These are phyloP conservation scores for Basipetospora sp. DNA, from an alignment of 2,329 filamentous ascomycete species.

Conservation along the genomic window DNA sequence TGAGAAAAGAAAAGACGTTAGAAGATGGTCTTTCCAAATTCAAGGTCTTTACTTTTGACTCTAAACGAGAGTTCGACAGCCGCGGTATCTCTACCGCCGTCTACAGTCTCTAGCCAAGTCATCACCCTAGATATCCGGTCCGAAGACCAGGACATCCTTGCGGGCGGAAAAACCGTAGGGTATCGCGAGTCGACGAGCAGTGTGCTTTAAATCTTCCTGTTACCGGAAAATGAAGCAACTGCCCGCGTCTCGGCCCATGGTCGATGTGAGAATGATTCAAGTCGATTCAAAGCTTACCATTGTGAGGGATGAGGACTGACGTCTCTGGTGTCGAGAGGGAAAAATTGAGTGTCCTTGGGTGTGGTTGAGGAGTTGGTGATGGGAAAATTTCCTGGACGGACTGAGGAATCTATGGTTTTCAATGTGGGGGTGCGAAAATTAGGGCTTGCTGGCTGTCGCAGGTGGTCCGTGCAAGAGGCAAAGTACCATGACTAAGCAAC, in stretches of 20 bases:
- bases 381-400: constrained; percentile 3
- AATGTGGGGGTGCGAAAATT: constrained; percentile 20
- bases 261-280: not conserved
- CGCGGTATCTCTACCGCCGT: constrained; percentile 39
- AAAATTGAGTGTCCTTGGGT: constrained; percentile 7
- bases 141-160: too few relatives aligned
- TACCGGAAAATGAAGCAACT: too few relatives aligned
- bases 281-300: constrained; percentile 4
- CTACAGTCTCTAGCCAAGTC: constrained; percentile 50
- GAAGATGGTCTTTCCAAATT: constrained; percentile 52
- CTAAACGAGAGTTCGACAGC: constrained; percentile 63
- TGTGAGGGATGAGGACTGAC: constrained; percentile 2
- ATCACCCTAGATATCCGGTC: too few relatives aligned
- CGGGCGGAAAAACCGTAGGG: too few relatives aligned
- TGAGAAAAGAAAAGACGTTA: constrained; percentile 98
- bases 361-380: constrained; percentile 19
- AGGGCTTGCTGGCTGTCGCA: constrained; percentile 16
- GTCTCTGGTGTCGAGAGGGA: constrained; percentile 15
- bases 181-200: too few relatives aligned
- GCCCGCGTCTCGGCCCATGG: too few relatives aligned
- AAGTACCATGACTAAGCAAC: not conserved
- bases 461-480: constrained; percentile 1
- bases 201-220: too few relatives aligned
- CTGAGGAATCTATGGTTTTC: constrained; percentile 4
- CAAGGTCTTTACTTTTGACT: constrained; percentile 40